phyloP scores from a whole-genome alignment of 306 rosid species.

The Luffa acutangula region DNA sequence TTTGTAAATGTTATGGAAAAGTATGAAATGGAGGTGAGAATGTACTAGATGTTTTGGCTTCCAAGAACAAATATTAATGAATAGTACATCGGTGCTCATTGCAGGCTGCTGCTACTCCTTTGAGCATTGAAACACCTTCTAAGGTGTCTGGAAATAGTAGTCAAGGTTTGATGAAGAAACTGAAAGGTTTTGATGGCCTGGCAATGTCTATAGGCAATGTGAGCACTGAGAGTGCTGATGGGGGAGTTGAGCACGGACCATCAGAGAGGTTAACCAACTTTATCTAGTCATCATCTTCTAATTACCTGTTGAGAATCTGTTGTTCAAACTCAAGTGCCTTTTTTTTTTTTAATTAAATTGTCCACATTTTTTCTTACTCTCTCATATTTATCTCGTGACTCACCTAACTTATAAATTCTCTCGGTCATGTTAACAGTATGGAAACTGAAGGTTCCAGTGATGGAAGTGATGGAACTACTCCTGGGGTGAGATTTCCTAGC shows the following conservation, averaged over 20 bases:
- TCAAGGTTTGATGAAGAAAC: constrained; percentile 56
- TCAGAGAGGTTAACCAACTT: constrained; percentile 65
- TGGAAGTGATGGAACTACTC: constrained; percentile 76
- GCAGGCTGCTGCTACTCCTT: constrained; percentile 50
- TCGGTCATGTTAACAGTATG: constrained; percentile 36
- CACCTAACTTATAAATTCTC: constrained; percentile 19
- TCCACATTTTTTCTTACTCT: background rate
- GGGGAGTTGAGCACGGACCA: constrained; percentile 41
- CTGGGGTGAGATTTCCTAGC: constrained; percentile 41
- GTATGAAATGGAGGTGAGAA: background rate
- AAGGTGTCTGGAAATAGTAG: constrained; percentile 72
- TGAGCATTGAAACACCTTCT: constrained; percentile 55
- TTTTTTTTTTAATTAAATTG: no score
- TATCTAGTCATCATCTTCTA: background rate
- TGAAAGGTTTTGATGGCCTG: constrained; percentile 87
- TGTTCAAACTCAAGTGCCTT: background rate
- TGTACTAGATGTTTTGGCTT: background rate
- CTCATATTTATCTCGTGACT: background rate
- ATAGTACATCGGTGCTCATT: background rate
- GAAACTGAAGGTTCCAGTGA: constrained; percentile 71
- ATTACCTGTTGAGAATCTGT: background rate
- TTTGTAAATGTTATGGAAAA: background rate
- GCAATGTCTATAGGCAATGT: constrained; percentile 86
- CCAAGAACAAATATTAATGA: background rate
- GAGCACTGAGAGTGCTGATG: constrained; percentile 48